Conservation (phyloP, 2,329 filamentous ascomycete genomes). For the Hansfordia pulvinata region DNA sequence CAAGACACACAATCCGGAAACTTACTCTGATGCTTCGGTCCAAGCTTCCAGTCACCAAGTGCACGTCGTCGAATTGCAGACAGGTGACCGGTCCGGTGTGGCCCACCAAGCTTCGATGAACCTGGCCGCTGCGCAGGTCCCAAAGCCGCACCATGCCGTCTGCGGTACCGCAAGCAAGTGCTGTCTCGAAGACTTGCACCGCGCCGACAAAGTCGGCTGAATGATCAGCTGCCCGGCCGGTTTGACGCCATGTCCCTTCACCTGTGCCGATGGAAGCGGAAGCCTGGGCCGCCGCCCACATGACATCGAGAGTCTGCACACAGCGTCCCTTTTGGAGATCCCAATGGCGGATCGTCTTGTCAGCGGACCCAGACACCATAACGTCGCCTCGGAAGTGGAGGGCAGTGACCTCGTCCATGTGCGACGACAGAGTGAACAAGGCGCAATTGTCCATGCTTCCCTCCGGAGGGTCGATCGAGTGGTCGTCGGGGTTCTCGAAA, state of each 20-base stretch:
- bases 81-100: constrained; percentile 92
- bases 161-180: constrained; percentile 88
- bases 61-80: constrained; percentile 90
- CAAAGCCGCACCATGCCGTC: constrained; percentile 95
- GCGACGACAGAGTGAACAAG: constrained; percentile 76
- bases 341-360: constrained; percentile 97
- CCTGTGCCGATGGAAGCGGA: constrained; percentile 52
- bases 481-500: constrained; percentile 58
- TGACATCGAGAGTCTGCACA: constrained; percentile 91
- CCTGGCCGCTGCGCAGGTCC: constrained; percentile 92
- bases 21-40: constrained; percentile 90
- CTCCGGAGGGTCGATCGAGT: constrained; percentile 53
- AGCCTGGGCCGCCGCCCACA: constrained; percentile 93
- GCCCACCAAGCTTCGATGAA: constrained; percentile 90
- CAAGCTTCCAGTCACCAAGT: constrained; percentile 82
- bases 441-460: constrained; percentile 83
- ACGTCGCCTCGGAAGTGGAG: constrained; percentile 82
- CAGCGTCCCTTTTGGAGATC: constrained; percentile 95
- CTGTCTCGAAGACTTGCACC: constrained; percentile 89
- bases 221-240: constrained; percentile 48
- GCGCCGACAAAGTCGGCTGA: constrained; percentile 88
- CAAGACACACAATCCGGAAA: constrained; percentile 10
- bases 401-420: constrained; percentile 89
- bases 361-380: constrained; percentile 86
- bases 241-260: constrained; percentile 59